Percentiles rank a stretch among this genome's conserved stretches.
Conservation (phyloP, 2,329 filamentous ascomycete genomes). For the Fusarium sacchari region DNA sequence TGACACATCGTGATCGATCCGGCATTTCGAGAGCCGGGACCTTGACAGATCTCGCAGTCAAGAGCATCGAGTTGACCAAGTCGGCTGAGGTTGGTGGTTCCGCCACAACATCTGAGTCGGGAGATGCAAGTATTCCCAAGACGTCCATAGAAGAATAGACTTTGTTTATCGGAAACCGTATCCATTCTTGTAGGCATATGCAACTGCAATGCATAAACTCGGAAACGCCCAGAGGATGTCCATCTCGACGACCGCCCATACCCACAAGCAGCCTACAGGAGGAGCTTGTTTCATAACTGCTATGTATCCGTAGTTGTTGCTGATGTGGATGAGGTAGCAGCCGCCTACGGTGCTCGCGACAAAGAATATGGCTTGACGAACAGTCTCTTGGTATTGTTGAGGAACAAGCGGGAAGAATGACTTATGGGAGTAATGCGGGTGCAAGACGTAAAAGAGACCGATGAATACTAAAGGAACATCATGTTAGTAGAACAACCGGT, state of each 20-base stretch:
- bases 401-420: slow-evolving; percentile 62
- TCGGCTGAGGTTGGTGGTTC: slow-evolving; percentile 12
- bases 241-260: slow-evolving; percentile 92
- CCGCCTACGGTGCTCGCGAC: slow-evolving; percentile 69
- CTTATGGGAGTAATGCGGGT: slow-evolving; percentile 62
- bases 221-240: slow-evolving; percentile 72
- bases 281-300: slow-evolving; percentile 92
- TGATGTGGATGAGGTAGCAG: slow-evolving; percentile 82
- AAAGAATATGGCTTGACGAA: slow-evolving; percentile 73
- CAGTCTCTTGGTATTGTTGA: slow-evolving; percentile 54
- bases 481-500: background rate
- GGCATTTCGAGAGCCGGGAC: slow-evolving; percentile 24
- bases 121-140: background rate
- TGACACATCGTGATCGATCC: slow-evolving; percentile 16
- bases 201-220: slow-evolving; percentile 59
- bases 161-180: slow-evolving; percentile 54
- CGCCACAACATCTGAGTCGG: background rate
- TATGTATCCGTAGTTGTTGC: slow-evolving; percentile 83
- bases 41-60: slow-evolving; percentile 12
- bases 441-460: slow-evolving; percentile 65
- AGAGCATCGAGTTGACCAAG: slow-evolving; percentile 17
- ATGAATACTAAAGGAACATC: slow-evolving; percentile 58
- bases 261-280: slow-evolving; percentile 88
- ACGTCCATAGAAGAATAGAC: background rate
- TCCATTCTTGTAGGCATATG: slow-evolving; percentile 60